Evolutionary conservation across 352 stramenopile species (phyloP).

Genomic region (Globisporangium mamillatum): DNA sequence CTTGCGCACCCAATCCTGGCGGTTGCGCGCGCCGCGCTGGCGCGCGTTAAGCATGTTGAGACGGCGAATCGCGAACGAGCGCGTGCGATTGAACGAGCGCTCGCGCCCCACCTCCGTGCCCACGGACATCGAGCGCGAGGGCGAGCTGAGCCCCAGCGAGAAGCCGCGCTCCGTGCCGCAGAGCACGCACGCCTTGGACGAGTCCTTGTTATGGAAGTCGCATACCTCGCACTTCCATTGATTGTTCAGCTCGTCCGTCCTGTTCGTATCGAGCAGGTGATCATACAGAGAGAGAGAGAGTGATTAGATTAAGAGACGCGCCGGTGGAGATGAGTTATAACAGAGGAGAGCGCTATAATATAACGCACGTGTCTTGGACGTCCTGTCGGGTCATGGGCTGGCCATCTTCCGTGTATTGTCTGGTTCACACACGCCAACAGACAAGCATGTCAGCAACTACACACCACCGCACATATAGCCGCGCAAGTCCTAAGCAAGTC

Average conservation of each 20-base stretch:
- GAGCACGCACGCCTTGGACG: constrained; percentile 66
- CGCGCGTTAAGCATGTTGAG: constrained; percentile 86
- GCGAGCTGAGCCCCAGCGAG: constrained; percentile 59
- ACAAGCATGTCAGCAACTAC: neutral
- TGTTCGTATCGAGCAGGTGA: constrained; percentile 12
- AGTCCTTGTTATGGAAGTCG: constrained; percentile 88
- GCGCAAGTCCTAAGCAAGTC: neutral
- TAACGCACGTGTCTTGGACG: constrained; percentile 64
- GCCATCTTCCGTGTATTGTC: constrained; percentile 84
- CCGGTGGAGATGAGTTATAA: neutral
- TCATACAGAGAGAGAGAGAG: neutral
- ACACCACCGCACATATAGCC: neutral
- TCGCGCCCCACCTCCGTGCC: constrained; percentile 43
- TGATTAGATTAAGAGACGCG: neutral
- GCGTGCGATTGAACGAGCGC: constrained; percentile 81
- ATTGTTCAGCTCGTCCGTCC: constrained; percentile 69
- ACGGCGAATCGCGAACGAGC: constrained; percentile 83
- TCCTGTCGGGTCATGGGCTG: constrained; percentile 85
- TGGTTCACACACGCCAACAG: constrained; percentile 6
- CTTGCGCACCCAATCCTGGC: constrained; percentile 82
- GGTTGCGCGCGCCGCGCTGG: constrained; percentile 76
- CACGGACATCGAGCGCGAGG: constrained; percentile 34
- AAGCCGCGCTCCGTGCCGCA: constrained; percentile 84
- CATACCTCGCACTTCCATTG: constrained; percentile 89
- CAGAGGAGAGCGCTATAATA: neutral